Evolutionary conservation across 257 asterid genomes (phyloP).

Genomic region (Prunella vulgaris): DNA sequence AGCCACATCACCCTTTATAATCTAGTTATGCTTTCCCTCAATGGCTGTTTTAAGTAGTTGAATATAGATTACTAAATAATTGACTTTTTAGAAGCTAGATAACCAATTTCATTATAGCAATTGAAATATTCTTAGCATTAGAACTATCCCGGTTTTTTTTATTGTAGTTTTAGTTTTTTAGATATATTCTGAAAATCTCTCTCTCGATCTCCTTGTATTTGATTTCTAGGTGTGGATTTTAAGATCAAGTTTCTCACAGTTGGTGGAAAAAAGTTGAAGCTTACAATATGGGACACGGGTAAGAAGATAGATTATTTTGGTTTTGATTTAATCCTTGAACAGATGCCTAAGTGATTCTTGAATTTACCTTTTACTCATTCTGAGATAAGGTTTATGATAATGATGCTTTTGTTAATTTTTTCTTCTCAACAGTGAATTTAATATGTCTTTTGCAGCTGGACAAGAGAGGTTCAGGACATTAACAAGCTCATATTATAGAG

Average conservation of each 20-base stretch:
- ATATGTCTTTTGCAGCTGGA: slow-evolving; percentile 59
- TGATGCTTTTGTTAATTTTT: too few species aligned
- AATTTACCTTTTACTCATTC: background rate
- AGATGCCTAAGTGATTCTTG: background rate
- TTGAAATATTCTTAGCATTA: background rate
- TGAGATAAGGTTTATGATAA: background rate
- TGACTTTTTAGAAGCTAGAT: background rate
- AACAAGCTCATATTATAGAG: slow-evolving; percentile 54
- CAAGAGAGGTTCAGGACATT: slow-evolving; percentile 86
- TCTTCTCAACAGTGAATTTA: slow-evolving; percentile 2
- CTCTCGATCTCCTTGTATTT: background rate
- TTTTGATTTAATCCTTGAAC: background rate
- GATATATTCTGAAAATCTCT: background rate
- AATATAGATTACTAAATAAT: background rate
- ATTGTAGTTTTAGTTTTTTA: background rate
- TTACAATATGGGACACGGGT: slow-evolving; percentile 96
- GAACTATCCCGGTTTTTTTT: background rate
- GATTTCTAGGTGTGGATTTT: slow-evolving; percentile 74
- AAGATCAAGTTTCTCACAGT: slow-evolving; percentile 79
- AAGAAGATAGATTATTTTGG: slow-evolving; percentile 7
- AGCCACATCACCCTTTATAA: background rate
- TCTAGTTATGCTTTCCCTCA: slow-evolving; percentile 2
- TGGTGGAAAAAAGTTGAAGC: slow-evolving; percentile 79
- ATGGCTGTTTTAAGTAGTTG: background rate
- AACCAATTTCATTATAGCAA: background rate